Evolutionary conservation across 495 filamentous ascomycete species (phyloP), one percentile per base, ranked within the genome.

Genomic region (Neurospora sp.): DNA sequence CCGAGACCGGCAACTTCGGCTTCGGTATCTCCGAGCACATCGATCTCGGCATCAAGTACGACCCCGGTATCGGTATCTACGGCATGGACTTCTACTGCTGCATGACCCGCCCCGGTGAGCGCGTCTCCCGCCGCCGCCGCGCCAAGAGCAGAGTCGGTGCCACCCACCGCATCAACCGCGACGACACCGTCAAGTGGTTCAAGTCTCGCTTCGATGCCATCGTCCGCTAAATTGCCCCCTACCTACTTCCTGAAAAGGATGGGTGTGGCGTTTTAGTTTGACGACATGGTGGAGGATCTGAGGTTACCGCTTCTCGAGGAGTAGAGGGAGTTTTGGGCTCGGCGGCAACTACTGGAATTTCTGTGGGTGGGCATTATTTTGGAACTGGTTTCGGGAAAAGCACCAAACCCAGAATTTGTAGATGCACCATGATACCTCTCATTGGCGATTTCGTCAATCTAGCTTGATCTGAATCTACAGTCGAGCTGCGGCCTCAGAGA

Each of bases 11-110:
- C 80, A 98, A 99, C 91, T 99, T 99, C 85, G 96, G 96, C 78
- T 99, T 99, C 90, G 96, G 96, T 87, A 99, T 99, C 88, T 92
- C 88, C 88, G 96, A 99, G 86, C 96, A 99, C 89, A 99, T 99
- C 85, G 96, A 99, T 91, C 89, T 99, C 82, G 96, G 96, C 80
- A 98, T 99, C 92, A 99, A 99, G 91, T 99, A 99, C 88, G 96
- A 99, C 90, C 96, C 96, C 74, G 93, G 89, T 73, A 98, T 98
- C 79, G 95, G 95, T 89, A 98, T 99, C 86, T 99, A 99, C 89
- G 96, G 96, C 86, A 99, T 99, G 96, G 96, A 99, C 89, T 99
- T 99, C 90, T 99, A 97, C 92, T 93, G 91, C 92, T 98, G 95
- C 93, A 99, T 99, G 96, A 86, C 93, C 88, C 94, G 96, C 79